Percentiles rank a stretch among this genome's conserved stretches.
These are phyloP conservation scores for Coemansia biformis DNA, from an alignment of 192 early-diverging fungal species.

Conservation along the genomic window DNA sequence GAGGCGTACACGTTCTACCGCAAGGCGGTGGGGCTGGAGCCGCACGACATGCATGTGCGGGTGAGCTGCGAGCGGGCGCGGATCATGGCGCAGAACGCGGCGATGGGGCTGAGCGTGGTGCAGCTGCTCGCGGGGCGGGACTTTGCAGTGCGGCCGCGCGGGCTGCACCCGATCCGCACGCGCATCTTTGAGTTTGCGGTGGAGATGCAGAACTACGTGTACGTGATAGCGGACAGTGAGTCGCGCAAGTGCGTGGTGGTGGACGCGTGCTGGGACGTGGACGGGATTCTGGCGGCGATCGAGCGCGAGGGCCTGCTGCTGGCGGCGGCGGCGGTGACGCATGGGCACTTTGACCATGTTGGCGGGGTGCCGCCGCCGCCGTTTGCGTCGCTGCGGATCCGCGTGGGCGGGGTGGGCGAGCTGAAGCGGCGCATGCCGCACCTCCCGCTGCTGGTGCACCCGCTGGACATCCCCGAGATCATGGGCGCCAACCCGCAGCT, in stretches of 20 bases:
- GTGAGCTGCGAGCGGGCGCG: slow-evolving; percentile 52
- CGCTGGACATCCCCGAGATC: slow-evolving; percentile 67
- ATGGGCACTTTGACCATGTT: slow-evolving; percentile 82
- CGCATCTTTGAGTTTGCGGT: slow-evolving; percentile 70
- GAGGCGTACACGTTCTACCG: slow-evolving; percentile 50
- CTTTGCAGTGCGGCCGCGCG: slow-evolving; percentile 53
- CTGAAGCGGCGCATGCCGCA: slow-evolving; percentile 68
- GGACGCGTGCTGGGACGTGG: slow-evolving; percentile 93
- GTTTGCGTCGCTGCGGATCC: slow-evolving; percentile 70
- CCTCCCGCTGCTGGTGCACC: slow-evolving; percentile 71
- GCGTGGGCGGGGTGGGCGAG: slow-evolving; percentile 70
- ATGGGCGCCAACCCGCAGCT: slow-evolving; percentile 65
- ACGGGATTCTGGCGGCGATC: slow-evolving; percentile 65
- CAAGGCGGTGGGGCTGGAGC: slow-evolving; percentile 47
- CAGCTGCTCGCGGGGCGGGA: slow-evolving; percentile 71
- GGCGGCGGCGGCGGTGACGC: slow-evolving; percentile 71
- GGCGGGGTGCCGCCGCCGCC: slow-evolving; percentile 86
- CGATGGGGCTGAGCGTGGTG: slow-evolving; percentile 57
- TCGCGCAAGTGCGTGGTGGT: slow-evolving; percentile 72
- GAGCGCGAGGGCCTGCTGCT: slow-evolving; percentile 58
- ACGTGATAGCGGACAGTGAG: slow-evolving; percentile 67
- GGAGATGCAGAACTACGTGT: slow-evolving; percentile 82
- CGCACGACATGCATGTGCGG: slow-evolving; percentile 50
- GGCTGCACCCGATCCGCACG: slow-evolving; percentile 66
- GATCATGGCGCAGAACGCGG: slow-evolving; percentile 53